These are phyloP conservation scores for Xylaria sp. DNA, from an alignment of 2,329 filamentous ascomycete genomes.

Conservation along the genomic window DNA sequence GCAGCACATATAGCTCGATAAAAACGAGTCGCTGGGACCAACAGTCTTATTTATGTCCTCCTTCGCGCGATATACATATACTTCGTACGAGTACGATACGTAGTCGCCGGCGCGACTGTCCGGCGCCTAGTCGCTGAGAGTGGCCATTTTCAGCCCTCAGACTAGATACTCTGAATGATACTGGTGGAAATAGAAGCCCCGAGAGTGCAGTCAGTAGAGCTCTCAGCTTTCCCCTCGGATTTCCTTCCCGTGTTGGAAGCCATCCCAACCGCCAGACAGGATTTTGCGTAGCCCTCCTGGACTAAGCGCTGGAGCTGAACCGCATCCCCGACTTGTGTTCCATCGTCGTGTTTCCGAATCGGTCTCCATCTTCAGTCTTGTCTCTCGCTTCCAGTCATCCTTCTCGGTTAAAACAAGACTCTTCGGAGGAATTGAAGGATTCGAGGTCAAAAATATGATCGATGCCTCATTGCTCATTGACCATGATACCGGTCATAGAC, in stretches of 20 bases:
- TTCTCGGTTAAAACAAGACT: background rate
- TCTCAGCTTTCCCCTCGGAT: background rate
- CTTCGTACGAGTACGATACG: too few species aligned
- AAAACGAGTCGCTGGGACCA: background rate
- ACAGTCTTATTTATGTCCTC: slow-evolving; percentile 4
- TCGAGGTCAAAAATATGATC: background rate
- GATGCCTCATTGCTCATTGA: too few species aligned
- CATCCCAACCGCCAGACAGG: background rate
- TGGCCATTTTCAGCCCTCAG: background rate
- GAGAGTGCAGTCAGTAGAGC: background rate
- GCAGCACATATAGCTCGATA: background rate
- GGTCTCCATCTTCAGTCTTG: background rate
- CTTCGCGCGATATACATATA: background rate
- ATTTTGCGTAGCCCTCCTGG: slow-evolving; percentile 2
- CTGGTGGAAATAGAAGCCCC: background rate
- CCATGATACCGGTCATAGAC: too few species aligned
- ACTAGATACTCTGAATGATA: background rate
- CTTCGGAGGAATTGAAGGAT: background rate
- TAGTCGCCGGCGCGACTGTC: background rate
- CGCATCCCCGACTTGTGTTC: background rate
- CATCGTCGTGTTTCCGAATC: background rate
- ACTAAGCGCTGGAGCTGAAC: slow-evolving; percentile 2
- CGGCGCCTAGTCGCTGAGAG: background rate
- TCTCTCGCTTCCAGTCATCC: background rate
- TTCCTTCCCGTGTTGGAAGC: slow-evolving; percentile 3